phyloP scores from a whole-genome alignment of 768 basidiomycete species.

The Tulasnella sp. region DNA sequence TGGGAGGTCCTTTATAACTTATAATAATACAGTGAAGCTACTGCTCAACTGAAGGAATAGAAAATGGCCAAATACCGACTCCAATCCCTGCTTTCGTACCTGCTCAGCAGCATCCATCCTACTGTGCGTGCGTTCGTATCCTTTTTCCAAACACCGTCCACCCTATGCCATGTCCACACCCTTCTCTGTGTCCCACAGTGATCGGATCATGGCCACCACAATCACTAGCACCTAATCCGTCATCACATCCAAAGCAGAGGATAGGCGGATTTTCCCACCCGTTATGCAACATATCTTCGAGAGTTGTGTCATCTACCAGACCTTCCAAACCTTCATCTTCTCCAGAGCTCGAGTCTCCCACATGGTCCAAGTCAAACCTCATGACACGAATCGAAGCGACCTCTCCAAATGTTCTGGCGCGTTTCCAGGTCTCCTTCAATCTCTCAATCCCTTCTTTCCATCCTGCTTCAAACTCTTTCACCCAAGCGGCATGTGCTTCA shows the following conservation, averaged over 20 bases:
- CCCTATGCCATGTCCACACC: neutral
- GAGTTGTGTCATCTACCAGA: conserved; percentile 1
- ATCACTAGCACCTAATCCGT: neutral
- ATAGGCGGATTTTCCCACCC: neutral
- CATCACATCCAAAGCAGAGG: neutral
- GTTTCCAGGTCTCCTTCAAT: conserved; percentile 1
- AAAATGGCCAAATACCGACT: too few relatives aligned
- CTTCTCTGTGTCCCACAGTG: neutral
- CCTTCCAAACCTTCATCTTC: neutral
- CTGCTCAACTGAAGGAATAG: too few relatives aligned
- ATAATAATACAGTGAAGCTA: neutral
- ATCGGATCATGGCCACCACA: neutral
- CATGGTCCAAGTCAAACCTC: conserved; percentile 2
- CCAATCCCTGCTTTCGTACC: neutral
- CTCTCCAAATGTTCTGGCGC: neutral
- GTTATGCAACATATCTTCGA: neutral
- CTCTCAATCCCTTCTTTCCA: conserved; percentile 9
- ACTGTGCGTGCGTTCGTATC: neutral
- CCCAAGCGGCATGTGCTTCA: conserved; percentile 1
- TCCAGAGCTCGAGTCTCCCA: neutral
- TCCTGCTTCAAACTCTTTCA: conserved; percentile 8
- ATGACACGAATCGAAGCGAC: conserved; percentile 2
- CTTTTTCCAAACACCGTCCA: neutral
- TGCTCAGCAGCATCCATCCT: neutral
- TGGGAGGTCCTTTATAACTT: neutral